phyloP scores from a whole-genome alignment of 331 rosid species.

The Pyrus hybrid region DNA sequence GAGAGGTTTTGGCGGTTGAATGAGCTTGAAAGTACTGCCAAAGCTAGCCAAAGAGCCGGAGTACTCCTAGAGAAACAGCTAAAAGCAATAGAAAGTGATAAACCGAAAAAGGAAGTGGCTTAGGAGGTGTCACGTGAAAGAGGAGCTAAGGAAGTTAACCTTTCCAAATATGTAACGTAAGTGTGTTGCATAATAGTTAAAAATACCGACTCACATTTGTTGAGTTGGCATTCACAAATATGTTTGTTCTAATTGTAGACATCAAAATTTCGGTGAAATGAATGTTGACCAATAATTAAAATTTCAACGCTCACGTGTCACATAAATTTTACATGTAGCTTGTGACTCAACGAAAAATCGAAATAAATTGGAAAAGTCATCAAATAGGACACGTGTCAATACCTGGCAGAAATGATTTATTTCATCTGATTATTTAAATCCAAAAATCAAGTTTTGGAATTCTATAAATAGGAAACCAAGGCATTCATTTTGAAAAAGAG shows the following conservation, averaged over 20 bases:
- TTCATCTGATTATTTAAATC: no score
- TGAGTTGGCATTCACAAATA: conserved; percentile 42
- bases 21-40: conserved; percentile 7
- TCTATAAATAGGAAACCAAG: no score
- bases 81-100: neutral
- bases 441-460: no score
- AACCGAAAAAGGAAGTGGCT: neutral
- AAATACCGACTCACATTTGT: conserved; percentile 22
- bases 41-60: neutral
- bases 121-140: conserved; percentile 14
- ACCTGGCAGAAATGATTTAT: no score
- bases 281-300: no score
- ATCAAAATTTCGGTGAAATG: no score
- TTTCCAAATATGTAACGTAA: conserved; percentile 28
- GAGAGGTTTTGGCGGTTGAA: conserved; percentile 26
- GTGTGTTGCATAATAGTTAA: conserved; percentile 7
- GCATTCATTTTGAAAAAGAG: no score
- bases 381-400: no score
- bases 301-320: no score
- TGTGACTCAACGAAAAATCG: no score
- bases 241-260: neutral
- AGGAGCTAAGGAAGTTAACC: neutral
- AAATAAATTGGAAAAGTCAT: no score
- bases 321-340: no score
- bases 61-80: conserved; percentile 8